A percentile compares a stretch with the other conserved stretches of the same genome.
Evolutionary conservation across 441 rosid species (phyloP).

Genomic region (Adansonia madagascariensis): DNA sequence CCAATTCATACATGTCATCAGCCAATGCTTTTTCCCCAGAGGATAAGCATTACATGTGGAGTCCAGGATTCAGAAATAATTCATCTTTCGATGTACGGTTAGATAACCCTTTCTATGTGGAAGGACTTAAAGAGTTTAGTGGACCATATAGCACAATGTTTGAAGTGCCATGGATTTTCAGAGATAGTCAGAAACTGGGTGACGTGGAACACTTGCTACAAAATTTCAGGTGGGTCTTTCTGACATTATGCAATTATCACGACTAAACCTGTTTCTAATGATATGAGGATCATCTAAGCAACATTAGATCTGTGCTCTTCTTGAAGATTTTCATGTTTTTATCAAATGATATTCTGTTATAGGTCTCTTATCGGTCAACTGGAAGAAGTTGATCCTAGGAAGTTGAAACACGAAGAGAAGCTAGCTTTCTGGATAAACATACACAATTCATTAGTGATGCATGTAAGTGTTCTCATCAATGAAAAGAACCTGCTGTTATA

Average conservation of each 20-base stretch:
- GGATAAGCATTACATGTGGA: slow-evolving; percentile 75
- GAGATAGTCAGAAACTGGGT: slow-evolving; percentile 71
- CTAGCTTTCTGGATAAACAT: slow-evolving; percentile 94
- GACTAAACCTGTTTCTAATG: neutral
- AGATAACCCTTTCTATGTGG: slow-evolving; percentile 84
- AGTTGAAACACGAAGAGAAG: slow-evolving; percentile 80
- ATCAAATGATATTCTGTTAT: slow-evolving; percentile 23
- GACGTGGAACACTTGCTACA: slow-evolving; percentile 76
- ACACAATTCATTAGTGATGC: slow-evolving; percentile 93
- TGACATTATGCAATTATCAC: slow-evolving; percentile 7
- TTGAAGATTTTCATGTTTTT: neutral
- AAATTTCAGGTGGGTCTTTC: slow-evolving; percentile 66
- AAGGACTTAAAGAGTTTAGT: slow-evolving; percentile 80
- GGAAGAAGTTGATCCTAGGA: slow-evolving; percentile 77
- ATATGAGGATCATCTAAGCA: neutral
- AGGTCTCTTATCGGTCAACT: slow-evolving; percentile 76
- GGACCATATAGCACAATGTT: slow-evolving; percentile 86
- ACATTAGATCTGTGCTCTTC: neutral
- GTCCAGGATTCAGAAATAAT: slow-evolving; percentile 76
- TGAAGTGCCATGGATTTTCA: slow-evolving; percentile 79
- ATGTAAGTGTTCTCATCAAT: slow-evolving; percentile 54
- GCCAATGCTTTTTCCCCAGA: slow-evolving; percentile 66
- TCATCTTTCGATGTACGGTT: slow-evolving; percentile 75
- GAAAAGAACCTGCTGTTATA: neutral
- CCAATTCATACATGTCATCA: slow-evolving; percentile 74